Conservation (phyloP, 139 green algal genomes). For the Coccomyxa sp. region DNA sequence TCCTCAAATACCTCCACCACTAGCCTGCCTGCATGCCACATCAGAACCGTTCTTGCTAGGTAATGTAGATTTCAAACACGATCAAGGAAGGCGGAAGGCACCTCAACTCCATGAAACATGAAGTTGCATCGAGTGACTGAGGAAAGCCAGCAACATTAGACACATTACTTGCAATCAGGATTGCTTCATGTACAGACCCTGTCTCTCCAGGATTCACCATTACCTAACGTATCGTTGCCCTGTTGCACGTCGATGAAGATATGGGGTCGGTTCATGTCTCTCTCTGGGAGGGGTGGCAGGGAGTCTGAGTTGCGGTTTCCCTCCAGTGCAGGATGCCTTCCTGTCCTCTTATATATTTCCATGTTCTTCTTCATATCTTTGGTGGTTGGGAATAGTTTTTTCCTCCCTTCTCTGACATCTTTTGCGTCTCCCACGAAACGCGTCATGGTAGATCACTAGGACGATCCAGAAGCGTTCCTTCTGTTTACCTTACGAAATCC, state of each 20-base stretch:
- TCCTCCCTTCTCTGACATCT: slow-evolving; percentile 2
- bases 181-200: not conserved
- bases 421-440: slow-evolving; percentile 13
- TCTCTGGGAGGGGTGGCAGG: slow-evolving; percentile 44
- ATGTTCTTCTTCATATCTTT: not conserved
- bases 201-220: not conserved
- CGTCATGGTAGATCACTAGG: slow-evolving; percentile 6
- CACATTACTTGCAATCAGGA: not conserved
- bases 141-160: not conserved
- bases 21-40: slow-evolving; percentile 42
- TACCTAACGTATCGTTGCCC: slow-evolving; percentile 32
- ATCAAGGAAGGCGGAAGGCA: too few relatives aligned
- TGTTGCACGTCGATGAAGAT: slow-evolving; percentile 58
- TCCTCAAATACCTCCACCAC: slow-evolving; percentile 75
- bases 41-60: not conserved
- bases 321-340: slow-evolving; percentile 34
- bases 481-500: too few relatives aligned
- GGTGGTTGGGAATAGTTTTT: not conserved
- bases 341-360: slow-evolving; percentile 32
- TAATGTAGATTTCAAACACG: not conserved
- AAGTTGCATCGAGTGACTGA: not conserved
- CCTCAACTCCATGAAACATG: not conserved
- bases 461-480: too few relatives aligned
- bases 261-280: slow-evolving; percentile 35
- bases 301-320: slow-evolving; percentile 5